These are phyloP conservation scores for Blastocladiella emersonii DNA, from an alignment of 371 early-diverging fungal species.

Conservation along the genomic window DNA sequence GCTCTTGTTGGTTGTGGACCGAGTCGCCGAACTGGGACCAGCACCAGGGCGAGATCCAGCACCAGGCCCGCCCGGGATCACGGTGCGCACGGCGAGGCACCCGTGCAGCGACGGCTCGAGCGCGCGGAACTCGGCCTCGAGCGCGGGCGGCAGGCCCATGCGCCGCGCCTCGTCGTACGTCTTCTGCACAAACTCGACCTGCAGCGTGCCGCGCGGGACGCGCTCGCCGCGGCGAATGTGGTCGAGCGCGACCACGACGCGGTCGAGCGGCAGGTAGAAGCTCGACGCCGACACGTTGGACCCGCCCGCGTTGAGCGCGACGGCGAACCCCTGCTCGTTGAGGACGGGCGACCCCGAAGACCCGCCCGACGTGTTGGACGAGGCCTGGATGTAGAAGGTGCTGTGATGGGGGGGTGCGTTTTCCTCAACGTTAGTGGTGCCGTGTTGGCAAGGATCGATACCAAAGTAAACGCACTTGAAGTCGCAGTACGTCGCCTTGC, in stretches of 20 bases:
- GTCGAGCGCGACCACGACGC: slow-evolving; percentile 63
- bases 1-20: too few species aligned
- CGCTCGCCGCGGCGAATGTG: slow-evolving; percentile 40
- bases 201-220: slow-evolving; percentile 81
- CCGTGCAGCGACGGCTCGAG: slow-evolving; percentile 65
- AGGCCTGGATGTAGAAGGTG: slow-evolving; percentile 67
- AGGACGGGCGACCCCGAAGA: slow-evolving; percentile 53
- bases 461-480: too few species aligned
- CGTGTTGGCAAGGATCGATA: too few species aligned
- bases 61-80: slow-evolving; percentile 70
- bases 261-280: slow-evolving; percentile 36
- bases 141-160: slow-evolving; percentile 44
- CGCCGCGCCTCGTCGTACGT: slow-evolving; percentile 62
- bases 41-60: too few species aligned
- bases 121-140: slow-evolving; percentile 56
- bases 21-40: too few species aligned
- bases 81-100: slow-evolving; percentile 65
- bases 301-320: slow-evolving; percentile 44
- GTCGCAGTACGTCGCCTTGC: slow-evolving; percentile 49
- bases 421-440: too few species aligned
- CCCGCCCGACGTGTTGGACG: slow-evolving; percentile 63
- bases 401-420: too few species aligned
- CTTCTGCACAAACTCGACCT: slow-evolving; percentile 58
- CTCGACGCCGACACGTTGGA: slow-evolving; percentile 1
- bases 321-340: slow-evolving; percentile 44